phyloP scores from a whole-genome alignment of 2,329 filamentous ascomycete genomes.

The Aspergillus melleus region DNA sequence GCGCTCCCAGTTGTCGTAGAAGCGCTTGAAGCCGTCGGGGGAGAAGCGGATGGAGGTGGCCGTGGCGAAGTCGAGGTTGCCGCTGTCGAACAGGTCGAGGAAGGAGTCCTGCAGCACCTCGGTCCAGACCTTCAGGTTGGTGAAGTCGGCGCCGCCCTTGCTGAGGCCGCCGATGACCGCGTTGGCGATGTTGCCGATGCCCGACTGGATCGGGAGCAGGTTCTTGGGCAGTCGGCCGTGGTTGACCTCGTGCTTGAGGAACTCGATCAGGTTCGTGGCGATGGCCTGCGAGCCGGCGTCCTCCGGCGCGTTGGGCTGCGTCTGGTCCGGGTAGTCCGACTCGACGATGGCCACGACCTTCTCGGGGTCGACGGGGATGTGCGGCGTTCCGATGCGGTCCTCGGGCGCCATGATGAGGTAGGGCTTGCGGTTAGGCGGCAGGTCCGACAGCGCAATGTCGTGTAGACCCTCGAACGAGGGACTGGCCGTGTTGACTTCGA shows the following conservation, averaged over 20 bases:
- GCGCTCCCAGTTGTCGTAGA: constrained; percentile 80
- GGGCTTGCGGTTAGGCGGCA: constrained; percentile 77
- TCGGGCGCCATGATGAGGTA: constrained; percentile 83
- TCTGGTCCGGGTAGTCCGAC: constrained; percentile 77
- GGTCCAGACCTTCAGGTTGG: constrained; percentile 88
- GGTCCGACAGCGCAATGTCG: constrained; percentile 86
- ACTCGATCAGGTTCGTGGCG: constrained; percentile 77
- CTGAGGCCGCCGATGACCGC: constrained; percentile 82
- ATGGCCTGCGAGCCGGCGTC: constrained; percentile 73
- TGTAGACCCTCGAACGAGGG: constrained; percentile 85
- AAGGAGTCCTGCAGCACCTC: constrained; percentile 92
- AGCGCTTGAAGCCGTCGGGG: constrained; percentile 84
- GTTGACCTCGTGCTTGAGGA: constrained; percentile 80
- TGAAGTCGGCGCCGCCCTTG: constrained; percentile 72
- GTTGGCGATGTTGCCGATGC: constrained; percentile 92
- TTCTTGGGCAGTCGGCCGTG: constrained; percentile 74
- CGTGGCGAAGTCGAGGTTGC: constrained; percentile 84
- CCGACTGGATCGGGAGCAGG: constrained; percentile 79
- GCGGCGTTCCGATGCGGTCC: constrained; percentile 79
- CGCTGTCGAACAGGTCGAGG: constrained; percentile 87
- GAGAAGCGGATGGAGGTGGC: constrained; percentile 90
- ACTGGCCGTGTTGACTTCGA: constrained; percentile 85
- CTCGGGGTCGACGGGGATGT: constrained; percentile 81
- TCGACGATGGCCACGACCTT: constrained; percentile 83
- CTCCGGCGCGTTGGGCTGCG: constrained; percentile 71